These are phyloP conservation scores for Fusarium robinianum DNA, from an alignment of 2,329 filamentous ascomycete genomes.

Conservation along the genomic window DNA sequence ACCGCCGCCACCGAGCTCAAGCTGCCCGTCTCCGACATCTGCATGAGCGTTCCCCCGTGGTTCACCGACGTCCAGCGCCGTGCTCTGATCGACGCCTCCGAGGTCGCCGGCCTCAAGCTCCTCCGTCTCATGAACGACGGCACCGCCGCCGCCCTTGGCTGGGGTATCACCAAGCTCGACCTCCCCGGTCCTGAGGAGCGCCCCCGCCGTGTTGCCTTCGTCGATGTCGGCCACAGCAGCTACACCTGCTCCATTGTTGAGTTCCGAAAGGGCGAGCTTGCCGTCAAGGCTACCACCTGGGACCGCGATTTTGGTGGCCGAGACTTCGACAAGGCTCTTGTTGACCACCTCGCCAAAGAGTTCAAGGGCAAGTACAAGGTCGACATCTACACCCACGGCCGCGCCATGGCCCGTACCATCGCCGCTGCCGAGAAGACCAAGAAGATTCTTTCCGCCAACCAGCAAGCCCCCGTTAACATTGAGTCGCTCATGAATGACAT, in stretches of 20 bases:
- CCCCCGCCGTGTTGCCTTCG: conserved; percentile 84
- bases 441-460: conserved; percentile 97
- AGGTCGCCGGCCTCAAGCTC: conserved; percentile 90
- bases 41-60: conserved; percentile 94
- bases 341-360: conserved; percentile 92
- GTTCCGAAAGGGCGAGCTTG: conserved; percentile 95
- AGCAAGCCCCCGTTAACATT: conserved; percentile 89
- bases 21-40: conserved; percentile 88
- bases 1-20: conserved; percentile 87
- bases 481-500: conserved; percentile 99
- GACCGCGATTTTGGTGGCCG: conserved; percentile 97
- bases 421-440: conserved; percentile 95
- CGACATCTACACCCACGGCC: conserved; percentile 87
- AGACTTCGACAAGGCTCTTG: conserved; percentile 92
- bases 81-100: conserved; percentile 84
- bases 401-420: conserved; percentile 84
- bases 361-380: conserved; percentile 99
- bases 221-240: conserved; percentile 96
- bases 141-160: conserved; percentile 92
- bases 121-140: conserved; percentile 97
- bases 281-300: conserved; percentile 88
- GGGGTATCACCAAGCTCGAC: conserved; percentile 97
- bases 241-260: conserved; percentile 94
- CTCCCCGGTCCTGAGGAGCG: conserved; percentile 87
- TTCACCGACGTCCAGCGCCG: conserved; percentile 95